A percentile compares a stretch with the other conserved stretches of the same genome.
These are phyloP conservation scores for Carex sylvatica DNA, from an alignment of 202 grass and related monocot species.

Conservation along the genomic window DNA sequence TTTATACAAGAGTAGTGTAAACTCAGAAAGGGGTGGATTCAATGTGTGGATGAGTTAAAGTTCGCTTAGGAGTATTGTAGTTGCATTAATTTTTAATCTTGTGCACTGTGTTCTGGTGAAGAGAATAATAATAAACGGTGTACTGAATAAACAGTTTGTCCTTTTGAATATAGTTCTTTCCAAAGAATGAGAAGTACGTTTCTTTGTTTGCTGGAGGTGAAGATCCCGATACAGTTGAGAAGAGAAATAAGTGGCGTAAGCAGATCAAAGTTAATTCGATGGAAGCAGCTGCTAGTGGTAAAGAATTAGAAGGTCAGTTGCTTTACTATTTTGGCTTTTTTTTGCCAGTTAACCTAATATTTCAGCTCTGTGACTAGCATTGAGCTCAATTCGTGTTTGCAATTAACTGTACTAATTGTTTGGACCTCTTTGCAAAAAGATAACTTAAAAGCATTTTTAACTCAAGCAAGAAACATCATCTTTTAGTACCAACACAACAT, in stretches of 20 bases:
- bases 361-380: not conserved
- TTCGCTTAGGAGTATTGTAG: slow-evolving; percentile 1
- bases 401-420: not conserved
- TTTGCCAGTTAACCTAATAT: slow-evolving; percentile 3
- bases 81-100: not conserved
- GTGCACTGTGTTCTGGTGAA: not conserved
- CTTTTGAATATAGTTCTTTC: slow-evolving; percentile 74
- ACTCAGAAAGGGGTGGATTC: not conserved
- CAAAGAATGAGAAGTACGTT: slow-evolving; percentile 90
- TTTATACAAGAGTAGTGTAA: not conserved
- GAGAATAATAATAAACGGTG: slow-evolving; percentile 15
- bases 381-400: not conserved
- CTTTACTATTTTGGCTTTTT: not conserved
- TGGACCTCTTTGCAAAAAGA: not conserved
- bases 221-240: slow-evolving; percentile 49
- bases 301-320: slow-evolving; percentile 73
- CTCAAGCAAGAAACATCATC: not conserved
- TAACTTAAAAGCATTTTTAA: not conserved
- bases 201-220: slow-evolving; percentile 65
- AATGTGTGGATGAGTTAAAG: slow-evolving; percentile 10
- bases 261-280: slow-evolving; percentile 86
- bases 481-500: not conserved
- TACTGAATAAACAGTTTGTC: slow-evolving; percentile 29
- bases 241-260: slow-evolving; percentile 71
- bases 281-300: slow-evolving; percentile 75